phyloP scores from a whole-genome alignment of 352 stramenopile genomes.

The Phytophthora boehmeriae region DNA sequence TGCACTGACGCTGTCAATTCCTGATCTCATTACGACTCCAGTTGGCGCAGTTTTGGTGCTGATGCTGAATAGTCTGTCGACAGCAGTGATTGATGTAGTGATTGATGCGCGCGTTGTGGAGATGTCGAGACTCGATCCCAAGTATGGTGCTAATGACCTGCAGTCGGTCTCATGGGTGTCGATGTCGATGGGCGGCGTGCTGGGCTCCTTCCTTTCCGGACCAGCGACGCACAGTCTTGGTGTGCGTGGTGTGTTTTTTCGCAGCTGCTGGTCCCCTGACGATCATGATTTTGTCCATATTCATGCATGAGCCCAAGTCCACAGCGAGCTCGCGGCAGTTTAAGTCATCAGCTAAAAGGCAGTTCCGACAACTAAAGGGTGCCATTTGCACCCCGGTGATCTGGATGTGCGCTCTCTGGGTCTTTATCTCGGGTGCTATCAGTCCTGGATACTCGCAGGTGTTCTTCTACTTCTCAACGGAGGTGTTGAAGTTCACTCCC shows the following conservation, averaged over 20 bases:
- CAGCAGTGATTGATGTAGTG: slow-evolving; percentile 96
- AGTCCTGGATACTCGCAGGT: slow-evolving; percentile 94
- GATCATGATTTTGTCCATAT: slow-evolving; percentile 88
- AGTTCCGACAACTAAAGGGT: slow-evolving; percentile 69
- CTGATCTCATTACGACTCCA: slow-evolving; percentile 58
- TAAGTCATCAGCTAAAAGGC: slow-evolving; percentile 50
- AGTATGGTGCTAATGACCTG: slow-evolving; percentile 91
- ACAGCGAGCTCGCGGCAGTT: slow-evolving; percentile 54
- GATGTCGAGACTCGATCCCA: slow-evolving; percentile 88
- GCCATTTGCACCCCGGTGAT: slow-evolving; percentile 91
- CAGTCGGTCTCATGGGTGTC: slow-evolving; percentile 96
- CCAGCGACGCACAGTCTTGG: slow-evolving; percentile 91
- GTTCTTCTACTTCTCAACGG: slow-evolving; percentile 96
- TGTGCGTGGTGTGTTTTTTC: slow-evolving; percentile 93
- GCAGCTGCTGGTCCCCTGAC: slow-evolving; percentile 89
- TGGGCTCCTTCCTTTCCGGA: slow-evolving; percentile 93
- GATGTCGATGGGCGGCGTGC: slow-evolving; percentile 91
- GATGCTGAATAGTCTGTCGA: slow-evolving; percentile 86
- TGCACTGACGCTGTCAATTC: slow-evolving; percentile 68
- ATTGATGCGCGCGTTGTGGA: slow-evolving; percentile 97
- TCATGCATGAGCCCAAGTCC: slow-evolving; percentile 86
- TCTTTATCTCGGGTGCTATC: slow-evolving; percentile 95
- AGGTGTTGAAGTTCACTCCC: slow-evolving; percentile 94
- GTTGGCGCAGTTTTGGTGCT: slow-evolving; percentile 62
- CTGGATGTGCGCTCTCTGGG: slow-evolving; percentile 96